phyloP scores from a whole-genome alignment of 805 yeast genomes.

The Wickerhamiella australiensis region DNA sequence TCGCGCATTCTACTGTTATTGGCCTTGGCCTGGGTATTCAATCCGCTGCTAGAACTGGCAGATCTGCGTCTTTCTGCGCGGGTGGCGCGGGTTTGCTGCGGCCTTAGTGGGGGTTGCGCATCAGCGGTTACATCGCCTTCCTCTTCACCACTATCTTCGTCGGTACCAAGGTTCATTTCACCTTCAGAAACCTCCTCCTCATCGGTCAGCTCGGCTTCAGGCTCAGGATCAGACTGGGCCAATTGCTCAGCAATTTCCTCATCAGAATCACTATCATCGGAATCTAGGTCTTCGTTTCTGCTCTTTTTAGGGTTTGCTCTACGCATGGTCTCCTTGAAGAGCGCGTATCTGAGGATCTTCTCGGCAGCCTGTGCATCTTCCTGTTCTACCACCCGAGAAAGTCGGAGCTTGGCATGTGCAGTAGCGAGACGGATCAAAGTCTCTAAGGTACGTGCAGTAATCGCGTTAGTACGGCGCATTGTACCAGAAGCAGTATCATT shows the following conservation, averaged over 20 bases:
- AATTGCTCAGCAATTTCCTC: conserved; percentile 24
- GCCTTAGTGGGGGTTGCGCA: not conserved
- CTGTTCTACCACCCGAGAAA: conserved; percentile 59
- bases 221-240: conserved; percentile 37
- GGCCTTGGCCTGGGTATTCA: not conserved
- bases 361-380: conserved; percentile 82
- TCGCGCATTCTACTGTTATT: conserved; percentile 25
- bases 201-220: conserved; percentile 22
- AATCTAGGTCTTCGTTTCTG: conserved; percentile 20
- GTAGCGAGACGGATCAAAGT: conserved; percentile 88
- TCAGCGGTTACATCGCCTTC: conserved; percentile 10
- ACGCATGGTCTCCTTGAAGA: conserved; percentile 60
- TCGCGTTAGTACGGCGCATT: conserved; percentile 66
- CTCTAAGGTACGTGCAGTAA: conserved; percentile 96
- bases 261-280: conserved; percentile 19
- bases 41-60: not conserved
- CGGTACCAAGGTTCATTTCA: conserved; percentile 8
- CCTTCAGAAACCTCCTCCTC: conserved; percentile 34
- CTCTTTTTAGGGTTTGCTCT: conserved; percentile 24
- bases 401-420: conserved; percentile 93
- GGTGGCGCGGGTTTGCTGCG: not conserved
- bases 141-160: conserved; percentile 35
- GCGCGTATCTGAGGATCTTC: conserved; percentile 67
- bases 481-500: conserved; percentile 45
- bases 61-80: conserved; percentile 13